Base-by-base conservation (phyloP, 2,329 filamentous ascomycete genomes). In the Penicillium sclerotigenum region DNA sequence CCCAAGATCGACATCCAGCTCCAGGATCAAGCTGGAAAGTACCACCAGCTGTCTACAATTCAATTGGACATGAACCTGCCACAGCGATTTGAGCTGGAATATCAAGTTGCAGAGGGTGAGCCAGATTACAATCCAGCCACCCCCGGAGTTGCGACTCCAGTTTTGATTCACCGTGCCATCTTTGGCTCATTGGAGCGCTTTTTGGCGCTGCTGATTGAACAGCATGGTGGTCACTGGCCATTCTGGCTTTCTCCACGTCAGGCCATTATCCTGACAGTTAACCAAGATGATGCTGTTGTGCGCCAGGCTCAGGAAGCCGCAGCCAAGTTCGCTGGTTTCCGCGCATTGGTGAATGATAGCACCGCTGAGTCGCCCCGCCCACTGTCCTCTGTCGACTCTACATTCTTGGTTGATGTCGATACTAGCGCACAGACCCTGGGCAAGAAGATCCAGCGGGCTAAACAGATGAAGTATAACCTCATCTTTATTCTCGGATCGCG, bases 51-150 rank as follows among this genome's bases (percentile, higher is more conserved):
- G 3, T 91, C 90, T 3, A 95, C 91, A 0, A 87, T 96, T 48
- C 91, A 96, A 76, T 83, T 96, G 28, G 91, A 96, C 71, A 95
- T 96, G 71, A 91, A 96, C 73, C 80, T 96, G 2, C 91, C 91
- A 1, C 88, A 90, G 68, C 84, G 90, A 13, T 96, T 96, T 68
- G 84, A 84, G 43, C 77, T 96, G 34, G 82, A 87, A 66, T 96
- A 96, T 67, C 80, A 84, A 66, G 86, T 76, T 28, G 68, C 73
- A 4, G 73, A 76, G 54, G 72, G 73, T 4, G 73, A 76, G 58
- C 66, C 69, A 51, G 75, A 77, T 54, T 76, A 75, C 57, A 68
- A 74, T 33, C 68, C 69, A 9, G 65, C 65, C 8, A 75, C 70
- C 0, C 80, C 79, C 14, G 87, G 86, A 18, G 77, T 79, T 1